Percentiles rank a stretch among this genome's conserved stretches.
Evolutionary conservation across 192 early-diverging fungal genomes (phyloP).

Genomic region (Umbelopsis sp.): DNA sequence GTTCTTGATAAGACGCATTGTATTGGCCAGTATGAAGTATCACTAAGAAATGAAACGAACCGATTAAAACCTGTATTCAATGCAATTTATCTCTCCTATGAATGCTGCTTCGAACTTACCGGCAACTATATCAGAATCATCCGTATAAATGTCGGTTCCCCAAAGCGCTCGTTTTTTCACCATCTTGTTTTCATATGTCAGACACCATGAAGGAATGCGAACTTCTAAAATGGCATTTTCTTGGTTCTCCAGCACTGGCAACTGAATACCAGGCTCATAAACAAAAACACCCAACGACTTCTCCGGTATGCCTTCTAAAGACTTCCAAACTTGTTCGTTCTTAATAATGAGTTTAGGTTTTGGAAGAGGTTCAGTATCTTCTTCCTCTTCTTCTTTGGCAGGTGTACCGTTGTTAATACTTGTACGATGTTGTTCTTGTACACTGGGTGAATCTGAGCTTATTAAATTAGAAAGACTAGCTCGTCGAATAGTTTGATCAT

Average conservation of each 20-base stretch:
- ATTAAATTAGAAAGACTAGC: conserved; percentile 2
- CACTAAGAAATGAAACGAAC: conserved; percentile 11
- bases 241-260: conserved; percentile 51
- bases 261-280: conserved; percentile 46
- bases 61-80: no score
- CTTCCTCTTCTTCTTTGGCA: neutral
- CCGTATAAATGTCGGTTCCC: conserved; percentile 86
- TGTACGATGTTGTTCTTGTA: neutral
- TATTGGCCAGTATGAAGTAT: conserved; percentile 65
- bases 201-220: conserved; percentile 62
- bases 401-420: neutral
- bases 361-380: neutral
- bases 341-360: conserved; percentile 32
- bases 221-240: conserved; percentile 67
- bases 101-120: conserved; percentile 47
- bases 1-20: conserved; percentile 42
- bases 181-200: conserved; percentile 66
- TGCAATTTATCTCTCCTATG: neutral
- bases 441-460: neutral
- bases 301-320: conserved; percentile 31
- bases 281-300: conserved; percentile 39
- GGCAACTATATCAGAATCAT: conserved; percentile 84
- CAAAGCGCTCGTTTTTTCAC: conserved; percentile 69
- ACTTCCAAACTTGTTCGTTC: conserved; percentile 34
- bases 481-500: neutral